Percentiles rank a stretch among this genome's conserved stretches.
Conservation (phyloP, 75 land plant genomes). For the Cupressus sempervirens region DNA sequence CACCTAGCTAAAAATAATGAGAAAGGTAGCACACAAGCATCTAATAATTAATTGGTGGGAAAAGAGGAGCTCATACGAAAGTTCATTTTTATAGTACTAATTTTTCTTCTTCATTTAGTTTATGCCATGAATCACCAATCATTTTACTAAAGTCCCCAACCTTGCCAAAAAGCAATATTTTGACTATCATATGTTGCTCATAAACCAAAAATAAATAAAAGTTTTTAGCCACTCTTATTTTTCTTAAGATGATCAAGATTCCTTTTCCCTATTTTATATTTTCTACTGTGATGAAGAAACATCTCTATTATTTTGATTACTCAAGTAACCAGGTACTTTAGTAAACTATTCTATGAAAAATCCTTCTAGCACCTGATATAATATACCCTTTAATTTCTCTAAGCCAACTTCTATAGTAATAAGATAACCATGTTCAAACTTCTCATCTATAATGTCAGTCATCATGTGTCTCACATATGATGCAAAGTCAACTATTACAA, state of each 20-base stretch:
- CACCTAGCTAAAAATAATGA: constrained; percentile 32
- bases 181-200: constrained; percentile 63
- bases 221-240: constrained; percentile 78
- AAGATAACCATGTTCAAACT: constrained; percentile 84
- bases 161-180: constrained; percentile 48
- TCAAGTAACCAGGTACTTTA: constrained; percentile 1
- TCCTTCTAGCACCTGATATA: constrained; percentile 59
- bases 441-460: constrained; percentile 80
- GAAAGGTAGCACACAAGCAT: background rate
- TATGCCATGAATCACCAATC: constrained; percentile 93
- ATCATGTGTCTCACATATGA: constrained; percentile 34
- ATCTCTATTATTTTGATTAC: constrained; percentile 6
- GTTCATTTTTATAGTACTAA: constrained; percentile 39
- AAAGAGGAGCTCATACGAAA: background rate
- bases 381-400: constrained; percentile 66
- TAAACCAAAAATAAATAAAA: constrained; percentile 74
- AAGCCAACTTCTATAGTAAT: constrained; percentile 70
- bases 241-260: constrained; percentile 79
- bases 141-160: constrained; percentile 81
- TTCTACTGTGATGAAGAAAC: constrained; percentile 33
- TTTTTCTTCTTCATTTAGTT: constrained; percentile 63
- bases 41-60: background rate
- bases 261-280: constrained; percentile 46
- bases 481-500: constrained; percentile 22
- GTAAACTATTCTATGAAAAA: constrained; percentile 20